Conservation (phyloP, 1,284 basidiomycete species). For the Vanrija humicola region DNA sequence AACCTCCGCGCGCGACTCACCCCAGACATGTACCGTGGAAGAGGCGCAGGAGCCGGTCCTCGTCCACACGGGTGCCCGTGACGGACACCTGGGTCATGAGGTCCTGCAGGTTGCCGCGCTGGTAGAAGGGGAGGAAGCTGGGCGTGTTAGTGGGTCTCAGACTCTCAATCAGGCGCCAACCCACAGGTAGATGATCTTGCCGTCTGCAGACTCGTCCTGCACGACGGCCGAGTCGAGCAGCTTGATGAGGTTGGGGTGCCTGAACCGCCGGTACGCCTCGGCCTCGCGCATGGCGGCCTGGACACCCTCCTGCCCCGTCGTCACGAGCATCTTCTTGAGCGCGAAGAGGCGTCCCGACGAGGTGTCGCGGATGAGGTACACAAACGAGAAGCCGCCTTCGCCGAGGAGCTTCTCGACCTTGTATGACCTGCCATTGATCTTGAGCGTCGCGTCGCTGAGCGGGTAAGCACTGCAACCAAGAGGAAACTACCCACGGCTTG, state of each 20-base stretch:
- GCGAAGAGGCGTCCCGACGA: constrained; percentile 73
- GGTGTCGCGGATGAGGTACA: constrained; percentile 78
- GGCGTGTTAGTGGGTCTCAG: not conserved
- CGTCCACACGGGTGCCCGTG: constrained; percentile 76
- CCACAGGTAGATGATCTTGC: constrained; percentile 83
- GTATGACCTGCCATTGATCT: constrained; percentile 90
- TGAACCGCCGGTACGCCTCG: constrained; percentile 84
- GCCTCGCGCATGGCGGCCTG: constrained; percentile 75
- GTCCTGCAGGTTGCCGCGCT: constrained; percentile 86
- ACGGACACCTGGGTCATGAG: constrained; percentile 83
- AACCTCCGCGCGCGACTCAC: constrained; percentile 23
- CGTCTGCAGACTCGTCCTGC: constrained; percentile 73
- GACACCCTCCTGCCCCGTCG: constrained; percentile 57
- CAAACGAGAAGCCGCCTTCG: constrained; percentile 93
- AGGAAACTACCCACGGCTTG: constrained; percentile 39
- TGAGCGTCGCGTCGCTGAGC: constrained; percentile 58
- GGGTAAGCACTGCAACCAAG: not conserved
- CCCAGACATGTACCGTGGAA: constrained; percentile 94
- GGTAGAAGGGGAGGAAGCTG: constrained; percentile 39
- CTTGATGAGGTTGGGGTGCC: constrained; percentile 57
- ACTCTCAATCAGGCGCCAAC: constrained; percentile 2
- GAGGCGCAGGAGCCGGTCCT: constrained; percentile 78
- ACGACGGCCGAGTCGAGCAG: constrained; percentile 79
- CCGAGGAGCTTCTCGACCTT: constrained; percentile 85
- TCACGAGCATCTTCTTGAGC: constrained; percentile 89